Evolutionary conservation across 2,329 filamentous ascomycete species (phyloP).

Genomic region (Trichoderma endophyticum): DNA sequence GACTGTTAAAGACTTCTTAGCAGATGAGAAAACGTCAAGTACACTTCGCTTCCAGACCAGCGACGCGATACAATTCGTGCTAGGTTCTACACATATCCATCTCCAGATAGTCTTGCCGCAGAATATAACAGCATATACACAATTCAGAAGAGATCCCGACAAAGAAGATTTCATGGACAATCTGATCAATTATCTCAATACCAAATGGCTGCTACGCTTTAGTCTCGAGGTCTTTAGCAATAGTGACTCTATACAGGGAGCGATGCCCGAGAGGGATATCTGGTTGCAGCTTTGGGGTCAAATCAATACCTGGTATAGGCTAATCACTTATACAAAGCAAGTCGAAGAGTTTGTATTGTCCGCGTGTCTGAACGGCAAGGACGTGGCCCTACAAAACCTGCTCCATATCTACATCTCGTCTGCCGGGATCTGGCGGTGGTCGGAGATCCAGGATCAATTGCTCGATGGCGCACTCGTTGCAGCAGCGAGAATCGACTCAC

Average conservation of each 20-base stretch:
- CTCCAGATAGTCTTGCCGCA: neutral
- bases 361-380: neutral
- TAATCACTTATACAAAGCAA: neutral
- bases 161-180: neutral
- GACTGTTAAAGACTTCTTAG: neutral
- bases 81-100: neutral
- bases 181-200: neutral
- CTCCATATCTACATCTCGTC: neutral
- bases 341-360: neutral
- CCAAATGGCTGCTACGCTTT: neutral
- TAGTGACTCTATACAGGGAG: neutral
- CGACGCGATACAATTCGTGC: neutral
- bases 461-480: neutral
- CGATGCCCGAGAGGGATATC: neutral
- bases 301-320: neutral
- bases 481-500: neutral
- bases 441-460: neutral
- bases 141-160: neutral
- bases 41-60: neutral
- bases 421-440: too few species aligned
- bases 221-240: neutral
- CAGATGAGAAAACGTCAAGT: neutral
- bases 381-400: neutral
- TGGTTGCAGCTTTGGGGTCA: neutral
- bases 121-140: neutral